Evolutionary conservation across 257 asterid genomes (phyloP).

Genomic region (Capsicum pubescens): DNA sequence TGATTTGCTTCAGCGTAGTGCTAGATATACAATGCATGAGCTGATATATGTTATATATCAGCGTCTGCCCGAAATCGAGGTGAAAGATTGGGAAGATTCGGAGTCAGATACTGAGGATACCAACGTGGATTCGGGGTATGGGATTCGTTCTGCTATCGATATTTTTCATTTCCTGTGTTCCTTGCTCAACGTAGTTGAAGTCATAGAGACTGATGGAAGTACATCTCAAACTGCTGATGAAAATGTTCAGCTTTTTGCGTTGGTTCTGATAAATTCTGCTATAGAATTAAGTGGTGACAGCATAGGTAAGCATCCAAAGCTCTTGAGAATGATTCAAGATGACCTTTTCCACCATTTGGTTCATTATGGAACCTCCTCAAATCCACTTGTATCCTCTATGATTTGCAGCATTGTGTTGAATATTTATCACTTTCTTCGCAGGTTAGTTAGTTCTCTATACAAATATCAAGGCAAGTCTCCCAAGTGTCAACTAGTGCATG

Average conservation of each 20-base stretch:
- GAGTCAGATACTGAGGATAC: constrained; percentile 89
- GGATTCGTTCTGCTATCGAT: constrained; percentile 78
- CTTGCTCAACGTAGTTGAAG: constrained; percentile 74
- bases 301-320: constrained; percentile 86
- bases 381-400: constrained; percentile 84
- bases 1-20: constrained; percentile 82
- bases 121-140: constrained; percentile 69
- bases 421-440: constrained; percentile 79
- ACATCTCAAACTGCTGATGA: constrained; percentile 60
- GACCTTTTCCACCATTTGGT: constrained; percentile 85
- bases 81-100: constrained; percentile 74
- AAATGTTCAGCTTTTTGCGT: constrained; percentile 72
- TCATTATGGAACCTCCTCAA: constrained; percentile 73
- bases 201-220: constrained; percentile 60
- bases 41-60: constrained; percentile 69
- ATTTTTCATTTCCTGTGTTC: constrained; percentile 93
- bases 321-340: constrained; percentile 89
- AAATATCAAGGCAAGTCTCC: neutral
- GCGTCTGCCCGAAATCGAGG: constrained; percentile 79
- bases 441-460: constrained; percentile 47
- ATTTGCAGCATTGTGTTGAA: constrained; percentile 85
- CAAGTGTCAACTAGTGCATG: neutral
- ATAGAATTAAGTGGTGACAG: constrained; percentile 90
- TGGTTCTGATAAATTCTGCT: constrained; percentile 76
- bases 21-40: constrained; percentile 85